phyloP scores from a whole-genome alignment of 2,329 filamentous ascomycete species.

The Microsporum canis region DNA sequence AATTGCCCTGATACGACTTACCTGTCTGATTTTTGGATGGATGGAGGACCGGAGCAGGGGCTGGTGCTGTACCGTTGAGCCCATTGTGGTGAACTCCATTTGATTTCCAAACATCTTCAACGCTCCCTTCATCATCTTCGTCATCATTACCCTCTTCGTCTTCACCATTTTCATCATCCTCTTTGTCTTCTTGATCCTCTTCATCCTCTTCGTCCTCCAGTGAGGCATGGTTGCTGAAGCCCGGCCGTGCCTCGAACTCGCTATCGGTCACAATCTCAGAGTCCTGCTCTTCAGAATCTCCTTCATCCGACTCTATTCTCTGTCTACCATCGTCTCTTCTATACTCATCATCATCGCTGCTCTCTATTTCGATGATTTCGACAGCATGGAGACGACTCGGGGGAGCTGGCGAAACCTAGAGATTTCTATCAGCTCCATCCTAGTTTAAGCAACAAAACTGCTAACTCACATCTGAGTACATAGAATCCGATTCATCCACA shows the following conservation, averaged over 20 bases:
- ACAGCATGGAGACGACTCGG: slow-evolving; percentile 18
- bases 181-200: slow-evolving; percentile 17
- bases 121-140: slow-evolving; percentile 5
- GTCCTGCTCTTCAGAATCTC: slow-evolving; percentile 14
- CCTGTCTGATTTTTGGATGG: slow-evolving; percentile 2
- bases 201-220: slow-evolving; percentile 15
- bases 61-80: not conserved
- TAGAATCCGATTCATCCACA: slow-evolving; percentile 5
- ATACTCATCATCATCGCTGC: slow-evolving; percentile 15
- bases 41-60: not conserved
- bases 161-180: slow-evolving; percentile 15
- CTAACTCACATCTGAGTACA: slow-evolving; percentile 11
- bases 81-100: slow-evolving; percentile 2
- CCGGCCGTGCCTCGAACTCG: not conserved
- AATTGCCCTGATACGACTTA: not conserved
- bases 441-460: slow-evolving; percentile 8
- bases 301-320: slow-evolving; percentile 22
- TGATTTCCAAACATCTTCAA: not conserved
- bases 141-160: slow-evolving; percentile 3
- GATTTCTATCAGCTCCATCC: slow-evolving; percentile 10
- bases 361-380: slow-evolving; percentile 32
- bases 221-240: not conserved
- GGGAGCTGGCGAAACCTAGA: slow-evolving; percentile 7
- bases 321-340: slow-evolving; percentile 16
- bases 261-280: slow-evolving; percentile 12